These are phyloP conservation scores for Calonectria hongkongensis DNA, from an alignment of 2,329 filamentous ascomycete genomes.

Conservation along the genomic window DNA sequence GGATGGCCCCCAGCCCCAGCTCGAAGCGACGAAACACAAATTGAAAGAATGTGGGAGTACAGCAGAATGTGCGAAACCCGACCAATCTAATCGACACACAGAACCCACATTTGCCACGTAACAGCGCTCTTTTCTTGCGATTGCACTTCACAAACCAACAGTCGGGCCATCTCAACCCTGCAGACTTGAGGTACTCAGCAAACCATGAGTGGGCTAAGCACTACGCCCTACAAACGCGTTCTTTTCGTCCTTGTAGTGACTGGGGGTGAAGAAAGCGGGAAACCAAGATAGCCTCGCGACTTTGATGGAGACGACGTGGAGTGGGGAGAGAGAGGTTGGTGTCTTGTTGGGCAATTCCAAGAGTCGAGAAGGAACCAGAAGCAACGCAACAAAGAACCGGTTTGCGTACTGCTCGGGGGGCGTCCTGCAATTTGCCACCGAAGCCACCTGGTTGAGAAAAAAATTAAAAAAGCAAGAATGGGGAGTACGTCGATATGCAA, in stretches of 20 bases:
- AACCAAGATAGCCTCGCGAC: neutral
- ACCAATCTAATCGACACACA: conserved; percentile 4
- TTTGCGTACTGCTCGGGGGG: neutral
- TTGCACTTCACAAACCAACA: neutral
- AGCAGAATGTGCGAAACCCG: neutral
- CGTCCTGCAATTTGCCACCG: neutral
- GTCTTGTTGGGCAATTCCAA: neutral
- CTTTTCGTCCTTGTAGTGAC: neutral
- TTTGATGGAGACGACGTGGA: neutral
- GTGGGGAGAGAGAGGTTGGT: neutral
- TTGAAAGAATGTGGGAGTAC: neutral
- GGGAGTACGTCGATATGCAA: neutral
- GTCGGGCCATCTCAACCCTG: neutral
- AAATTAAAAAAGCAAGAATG: neutral
- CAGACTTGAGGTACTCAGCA: neutral
- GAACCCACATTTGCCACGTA: conserved; percentile 1
- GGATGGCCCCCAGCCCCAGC: neutral
- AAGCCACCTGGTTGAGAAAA: neutral
- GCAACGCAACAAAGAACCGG: neutral
- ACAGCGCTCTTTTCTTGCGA: neutral
- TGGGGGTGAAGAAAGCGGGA: neutral
- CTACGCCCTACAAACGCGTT: neutral
- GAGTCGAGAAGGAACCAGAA: neutral
- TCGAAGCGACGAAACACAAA: neutral
- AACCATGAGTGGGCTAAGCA: neutral